These are phyloP conservation scores for Eragrostis curvula DNA, from an alignment of 176 grass and related monocot species.

Conservation along the genomic window DNA sequence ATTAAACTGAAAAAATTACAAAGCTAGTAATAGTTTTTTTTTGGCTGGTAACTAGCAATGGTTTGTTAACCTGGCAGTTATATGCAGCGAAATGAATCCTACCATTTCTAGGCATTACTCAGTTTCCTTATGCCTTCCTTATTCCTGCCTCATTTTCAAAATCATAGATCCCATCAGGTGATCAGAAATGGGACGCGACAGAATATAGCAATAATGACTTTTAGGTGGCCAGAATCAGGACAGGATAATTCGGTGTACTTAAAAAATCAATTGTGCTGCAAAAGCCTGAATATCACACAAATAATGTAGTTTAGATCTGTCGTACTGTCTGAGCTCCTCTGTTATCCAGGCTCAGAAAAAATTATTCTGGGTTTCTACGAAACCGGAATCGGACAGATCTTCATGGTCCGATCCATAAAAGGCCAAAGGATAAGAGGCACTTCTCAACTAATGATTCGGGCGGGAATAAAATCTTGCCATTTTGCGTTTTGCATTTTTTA, in stretches of 20 bases:
- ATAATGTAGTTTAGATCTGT: not conserved
- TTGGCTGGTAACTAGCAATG: no score
- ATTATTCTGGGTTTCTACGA: conserved; percentile 33
- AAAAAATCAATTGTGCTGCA: not conserved
- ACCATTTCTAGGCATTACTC: not conserved
- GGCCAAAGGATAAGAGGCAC: not conserved
- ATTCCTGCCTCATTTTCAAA: not conserved
- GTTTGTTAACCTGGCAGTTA: not conserved
- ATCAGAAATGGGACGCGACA: not conserved
- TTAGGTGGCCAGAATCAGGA: not conserved
- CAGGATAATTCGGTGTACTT: not conserved
- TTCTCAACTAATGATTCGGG: not conserved
- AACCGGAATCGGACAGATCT: conserved; percentile 13
- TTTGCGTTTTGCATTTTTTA: not conserved
- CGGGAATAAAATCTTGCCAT: not conserved
- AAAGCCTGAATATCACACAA: conserved; percentile 3
- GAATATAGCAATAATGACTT: not conserved
- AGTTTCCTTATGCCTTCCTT: conserved; percentile 4
- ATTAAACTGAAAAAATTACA: not conserved
- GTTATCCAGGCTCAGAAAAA: not conserved
- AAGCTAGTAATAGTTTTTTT: no score
- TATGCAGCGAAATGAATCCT: not conserved
- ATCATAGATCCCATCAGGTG: conserved; percentile 3
- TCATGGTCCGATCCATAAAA: conserved; percentile 12
- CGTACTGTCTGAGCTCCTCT: not conserved